Percentiles rank a stretch among this genome's conserved stretches.
These are phyloP conservation scores for Metschnikowia cerradonensis DNA, from an alignment of 805 yeast species.

Conservation along the genomic window DNA sequence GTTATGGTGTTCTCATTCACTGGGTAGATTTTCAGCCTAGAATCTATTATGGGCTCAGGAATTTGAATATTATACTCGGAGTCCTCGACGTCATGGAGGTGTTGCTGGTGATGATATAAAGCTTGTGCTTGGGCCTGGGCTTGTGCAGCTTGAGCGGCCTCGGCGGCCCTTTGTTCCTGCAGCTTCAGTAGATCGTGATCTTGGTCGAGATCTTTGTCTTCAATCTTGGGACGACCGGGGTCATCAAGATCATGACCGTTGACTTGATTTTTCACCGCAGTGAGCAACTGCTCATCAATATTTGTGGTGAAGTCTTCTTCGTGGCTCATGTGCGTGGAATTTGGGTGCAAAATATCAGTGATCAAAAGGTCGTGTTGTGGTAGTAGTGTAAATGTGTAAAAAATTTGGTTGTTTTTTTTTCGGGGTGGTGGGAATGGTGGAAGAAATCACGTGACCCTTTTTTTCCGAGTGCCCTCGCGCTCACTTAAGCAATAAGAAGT, in stretches of 20 bases:
- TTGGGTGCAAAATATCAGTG: conserved; percentile 14
- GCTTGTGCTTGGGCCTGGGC: conserved; percentile 19
- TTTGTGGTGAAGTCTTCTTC: conserved; percentile 30
- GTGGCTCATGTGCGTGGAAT: conserved; percentile 21
- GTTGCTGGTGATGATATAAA: conserved; percentile 19
- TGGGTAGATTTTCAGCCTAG: conserved; percentile 43
- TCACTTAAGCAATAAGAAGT: background rate
- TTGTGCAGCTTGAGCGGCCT: conserved; percentile 10
- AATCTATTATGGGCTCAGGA: conserved; percentile 43
- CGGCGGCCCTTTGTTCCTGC: conserved; percentile 18
- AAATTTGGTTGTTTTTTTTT: conserved; percentile 7
- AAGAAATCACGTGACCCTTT: background rate
- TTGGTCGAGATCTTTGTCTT: conserved; percentile 20
- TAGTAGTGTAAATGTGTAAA: conserved; percentile 22
- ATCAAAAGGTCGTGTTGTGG: conserved; percentile 21
- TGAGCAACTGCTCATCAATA: conserved; percentile 42
- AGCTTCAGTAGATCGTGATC: conserved; percentile 8
- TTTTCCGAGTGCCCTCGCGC: background rate
- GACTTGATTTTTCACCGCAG: conserved; percentile 31
- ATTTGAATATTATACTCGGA: conserved; percentile 43
- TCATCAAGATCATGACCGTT: conserved; percentile 25
- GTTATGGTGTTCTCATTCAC: conserved; percentile 43
- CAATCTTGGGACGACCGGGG: conserved; percentile 27
- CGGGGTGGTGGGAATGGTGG: conserved; percentile 5
- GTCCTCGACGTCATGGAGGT: conserved; percentile 23